These are phyloP conservation scores for Pisolithus thermaeus DNA, from an alignment of 1,284 basidiomycete species.

Conservation along the genomic window DNA sequence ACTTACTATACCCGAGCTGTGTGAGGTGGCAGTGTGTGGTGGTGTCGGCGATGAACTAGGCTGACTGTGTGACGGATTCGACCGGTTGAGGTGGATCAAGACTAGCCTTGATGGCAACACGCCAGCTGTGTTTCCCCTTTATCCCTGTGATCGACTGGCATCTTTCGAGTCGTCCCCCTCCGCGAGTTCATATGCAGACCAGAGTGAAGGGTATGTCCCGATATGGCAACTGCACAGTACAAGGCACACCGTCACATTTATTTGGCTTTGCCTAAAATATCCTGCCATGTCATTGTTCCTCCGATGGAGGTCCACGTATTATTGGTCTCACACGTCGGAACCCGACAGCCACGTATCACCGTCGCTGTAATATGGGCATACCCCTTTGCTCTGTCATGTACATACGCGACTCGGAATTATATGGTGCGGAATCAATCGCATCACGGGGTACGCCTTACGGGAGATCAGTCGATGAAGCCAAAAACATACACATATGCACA, in stretches of 20 bases:
- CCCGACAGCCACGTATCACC: no score
- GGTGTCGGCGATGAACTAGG: neutral
- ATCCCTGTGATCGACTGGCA: no score
- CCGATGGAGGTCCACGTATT: neutral
- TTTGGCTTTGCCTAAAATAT: neutral
- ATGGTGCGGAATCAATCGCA: no score
- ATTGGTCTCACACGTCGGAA: no score
- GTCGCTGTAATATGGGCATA: no score
- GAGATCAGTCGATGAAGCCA: no score
- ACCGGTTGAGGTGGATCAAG: constrained; percentile 12
- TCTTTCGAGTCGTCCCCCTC: neutral
- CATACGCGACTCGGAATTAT: no score
- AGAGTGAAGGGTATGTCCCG: no score
- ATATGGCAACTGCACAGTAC: neutral
- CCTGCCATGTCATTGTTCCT: neutral
- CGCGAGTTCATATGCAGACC: neutral
- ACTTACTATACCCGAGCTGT: neutral
- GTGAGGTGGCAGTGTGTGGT: constrained; percentile 5
- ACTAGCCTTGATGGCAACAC: constrained; percentile 8
- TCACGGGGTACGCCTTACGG: no score
- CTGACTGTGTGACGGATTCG: constrained; percentile 10
- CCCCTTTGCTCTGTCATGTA: no score
- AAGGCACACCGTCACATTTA: neutral
- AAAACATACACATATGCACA: no score
- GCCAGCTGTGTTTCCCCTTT: neutral